These are phyloP conservation scores for Boletus subcaerulescens DNA, from an alignment of 768 basidiomycete genomes.

Conservation along the genomic window DNA sequence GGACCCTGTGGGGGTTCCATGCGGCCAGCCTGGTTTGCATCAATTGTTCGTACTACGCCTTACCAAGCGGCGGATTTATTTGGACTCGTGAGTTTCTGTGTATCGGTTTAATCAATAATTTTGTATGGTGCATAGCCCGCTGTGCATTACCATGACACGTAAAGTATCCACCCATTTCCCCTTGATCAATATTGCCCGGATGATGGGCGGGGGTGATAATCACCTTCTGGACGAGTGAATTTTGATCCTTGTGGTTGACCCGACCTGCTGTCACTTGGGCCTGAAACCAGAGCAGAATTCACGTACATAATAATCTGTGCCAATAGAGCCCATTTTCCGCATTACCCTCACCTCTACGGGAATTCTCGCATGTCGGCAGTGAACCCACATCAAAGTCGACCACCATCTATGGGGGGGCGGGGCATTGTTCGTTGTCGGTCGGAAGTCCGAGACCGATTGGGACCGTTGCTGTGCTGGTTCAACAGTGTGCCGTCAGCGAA, in stretches of 20 bases:
- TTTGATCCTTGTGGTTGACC: not conserved
- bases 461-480: slow-evolving; percentile 11
- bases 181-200: not conserved
- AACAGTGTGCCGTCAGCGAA: slow-evolving; percentile 16
- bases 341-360: not conserved
- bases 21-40: not conserved
- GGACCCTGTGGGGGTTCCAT: not conserved
- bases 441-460: not conserved
- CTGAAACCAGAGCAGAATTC: not conserved
- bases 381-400: not conserved
- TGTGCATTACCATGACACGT: slow-evolving; percentile 15
- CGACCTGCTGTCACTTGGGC: not conserved
- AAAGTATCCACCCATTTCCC: slow-evolving; percentile 13
- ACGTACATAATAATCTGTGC: not conserved
- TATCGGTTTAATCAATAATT: slow-evolving; percentile 5
- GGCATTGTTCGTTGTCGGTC: slow-evolving; percentile 3
- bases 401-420: not conserved
- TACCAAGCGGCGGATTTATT: not conserved
- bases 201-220: not conserved
- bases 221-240: not conserved
- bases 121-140: slow-evolving; percentile 9
- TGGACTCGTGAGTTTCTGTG: slow-evolving; percentile 3
- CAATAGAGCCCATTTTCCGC: not conserved
- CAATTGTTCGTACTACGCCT: not conserved
- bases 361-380: not conserved